phyloP scores from a whole-genome alignment of 1,284 basidiomycete genomes.

The Meripilus lineatus region DNA sequence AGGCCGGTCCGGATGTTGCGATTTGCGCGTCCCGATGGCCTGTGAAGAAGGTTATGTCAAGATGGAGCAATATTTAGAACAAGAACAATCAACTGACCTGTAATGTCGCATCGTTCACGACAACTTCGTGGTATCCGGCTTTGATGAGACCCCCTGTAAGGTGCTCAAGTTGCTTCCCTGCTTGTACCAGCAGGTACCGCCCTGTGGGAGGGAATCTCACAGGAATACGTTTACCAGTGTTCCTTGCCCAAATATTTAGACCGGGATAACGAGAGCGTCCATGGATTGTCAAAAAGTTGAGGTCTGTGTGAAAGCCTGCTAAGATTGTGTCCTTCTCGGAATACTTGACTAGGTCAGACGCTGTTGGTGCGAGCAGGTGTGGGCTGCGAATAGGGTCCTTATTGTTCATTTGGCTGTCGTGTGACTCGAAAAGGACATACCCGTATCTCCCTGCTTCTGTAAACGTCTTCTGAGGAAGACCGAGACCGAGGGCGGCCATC shows the following conservation, averaged over 20 bases:
- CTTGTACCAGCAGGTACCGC: constrained; percentile 76
- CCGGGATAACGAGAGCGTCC: constrained; percentile 85
- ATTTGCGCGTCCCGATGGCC: constrained; percentile 62
- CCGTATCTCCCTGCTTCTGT: constrained; percentile 78
- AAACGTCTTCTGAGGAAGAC: constrained; percentile 62
- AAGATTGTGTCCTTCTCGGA: constrained; percentile 75
- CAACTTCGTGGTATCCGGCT: constrained; percentile 91
- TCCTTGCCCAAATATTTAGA: constrained; percentile 87
- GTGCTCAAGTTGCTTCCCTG: constrained; percentile 90
- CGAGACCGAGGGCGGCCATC: constrained; percentile 81
- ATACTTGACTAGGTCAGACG: constrained; percentile 80
- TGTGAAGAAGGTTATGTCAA: constrained; percentile 26
- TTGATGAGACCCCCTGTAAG: constrained; percentile 83
- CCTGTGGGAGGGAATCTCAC: constrained; percentile 76
- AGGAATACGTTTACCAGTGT: constrained; percentile 82
- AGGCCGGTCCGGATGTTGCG: constrained; percentile 65
- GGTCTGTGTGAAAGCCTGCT: constrained; percentile 87
- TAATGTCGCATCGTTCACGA: constrained; percentile 77
- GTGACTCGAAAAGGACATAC: no score
- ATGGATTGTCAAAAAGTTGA: constrained; percentile 85
- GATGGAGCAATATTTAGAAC: neutral
- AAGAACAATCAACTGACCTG: constrained; percentile 36
- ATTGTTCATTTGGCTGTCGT: constrained; percentile 1
- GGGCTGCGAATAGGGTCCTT: constrained; percentile 42
- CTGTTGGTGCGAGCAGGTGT: constrained; percentile 87